Evolutionary conservation across 1,139 yeast species (phyloP).

Genomic region (Hansenula lynferdii): DNA sequence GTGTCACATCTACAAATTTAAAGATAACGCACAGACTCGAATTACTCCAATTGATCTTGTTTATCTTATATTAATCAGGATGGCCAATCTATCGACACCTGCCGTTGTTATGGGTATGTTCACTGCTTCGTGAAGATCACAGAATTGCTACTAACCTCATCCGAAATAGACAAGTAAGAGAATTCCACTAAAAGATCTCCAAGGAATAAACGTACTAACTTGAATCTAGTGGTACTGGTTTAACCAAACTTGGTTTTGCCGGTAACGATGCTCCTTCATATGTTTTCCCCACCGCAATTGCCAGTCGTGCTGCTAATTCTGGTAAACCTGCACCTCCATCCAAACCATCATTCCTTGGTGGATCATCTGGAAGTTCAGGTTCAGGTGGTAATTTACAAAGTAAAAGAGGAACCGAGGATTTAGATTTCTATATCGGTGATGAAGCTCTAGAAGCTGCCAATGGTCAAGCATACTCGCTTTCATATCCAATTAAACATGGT

Average conservation of each 20-base stretch:
- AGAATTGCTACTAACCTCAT: slow-evolving; percentile 7
- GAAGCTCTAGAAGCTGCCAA: slow-evolving; percentile 88
- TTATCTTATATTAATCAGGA: too few relatives aligned
- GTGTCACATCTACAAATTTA: too few relatives aligned
- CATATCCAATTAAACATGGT: slow-evolving; percentile 95
- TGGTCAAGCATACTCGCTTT: slow-evolving; percentile 84
- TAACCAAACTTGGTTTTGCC: slow-evolving; percentile 96
- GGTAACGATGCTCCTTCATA: slow-evolving; percentile 98
- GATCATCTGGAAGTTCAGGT: slow-evolving; percentile 27
- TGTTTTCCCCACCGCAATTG: slow-evolving; percentile 96
- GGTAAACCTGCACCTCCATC: slow-evolving; percentile 20
- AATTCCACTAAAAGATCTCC: neutral
- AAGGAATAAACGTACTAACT: slow-evolving; percentile 23
- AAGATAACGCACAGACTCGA: too few relatives aligned
- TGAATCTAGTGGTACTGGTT: slow-evolving; percentile 73
- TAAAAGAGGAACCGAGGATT: slow-evolving; percentile 89
- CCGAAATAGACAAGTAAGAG: slow-evolving; percentile 17
- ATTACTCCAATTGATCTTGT: too few relatives aligned
- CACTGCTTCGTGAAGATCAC: slow-evolving; percentile 15
- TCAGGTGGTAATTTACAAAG: slow-evolving; percentile 49
- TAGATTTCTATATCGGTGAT: slow-evolving; percentile 93
- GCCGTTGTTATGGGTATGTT: slow-evolving; percentile 89
- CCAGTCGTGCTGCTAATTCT: slow-evolving; percentile 51
- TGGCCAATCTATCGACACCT: slow-evolving; percentile 60
- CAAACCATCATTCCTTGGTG: slow-evolving; percentile 15